A percentile compares a stretch with the other conserved stretches of the same genome.
These are phyloP conservation scores for Boletellus emodensis DNA, from an alignment of 768 basidiomycete genomes.

Conservation along the genomic window DNA sequence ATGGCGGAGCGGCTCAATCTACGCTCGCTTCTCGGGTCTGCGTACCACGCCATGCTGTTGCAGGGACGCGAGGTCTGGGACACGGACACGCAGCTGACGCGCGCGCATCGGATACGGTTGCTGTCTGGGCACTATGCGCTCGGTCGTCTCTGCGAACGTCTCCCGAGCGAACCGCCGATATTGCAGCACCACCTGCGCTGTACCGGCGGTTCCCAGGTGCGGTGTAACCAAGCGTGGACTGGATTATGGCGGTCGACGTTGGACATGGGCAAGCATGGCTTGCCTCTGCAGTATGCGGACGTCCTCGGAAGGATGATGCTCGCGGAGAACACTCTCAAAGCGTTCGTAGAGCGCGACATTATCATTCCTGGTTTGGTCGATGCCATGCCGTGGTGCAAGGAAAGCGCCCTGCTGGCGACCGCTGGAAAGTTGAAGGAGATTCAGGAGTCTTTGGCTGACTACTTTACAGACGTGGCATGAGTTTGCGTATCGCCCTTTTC, in stretches of 20 bases:
- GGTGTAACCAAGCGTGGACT: constrained; percentile 44
- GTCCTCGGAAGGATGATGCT: constrained; percentile 44
- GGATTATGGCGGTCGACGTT: constrained; percentile 43
- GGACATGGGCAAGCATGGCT: constrained; percentile 36
- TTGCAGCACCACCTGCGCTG: constrained; percentile 43
- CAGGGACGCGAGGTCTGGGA: constrained; percentile 50
- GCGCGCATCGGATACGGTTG: constrained; percentile 48
- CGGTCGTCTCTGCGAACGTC: constrained; percentile 40
- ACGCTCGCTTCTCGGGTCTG: constrained; percentile 43
- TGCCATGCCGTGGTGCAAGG: constrained; percentile 44
- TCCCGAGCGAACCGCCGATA: constrained; percentile 40
- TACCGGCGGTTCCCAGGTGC: constrained; percentile 33
- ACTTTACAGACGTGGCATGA: constrained; percentile 41
- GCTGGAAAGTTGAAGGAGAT: constrained; percentile 43
- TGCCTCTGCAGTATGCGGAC: constrained; percentile 43
- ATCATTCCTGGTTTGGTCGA: constrained; percentile 38
- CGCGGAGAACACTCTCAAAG: constrained; percentile 45
- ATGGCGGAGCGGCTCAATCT: constrained; percentile 48
- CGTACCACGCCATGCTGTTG: constrained; percentile 51
- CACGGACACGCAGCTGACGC: constrained; percentile 40
- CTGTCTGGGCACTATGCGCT: constrained; percentile 52
- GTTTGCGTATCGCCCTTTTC: too few species aligned
- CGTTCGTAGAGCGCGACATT: constrained; percentile 42
- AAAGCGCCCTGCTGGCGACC: constrained; percentile 40
- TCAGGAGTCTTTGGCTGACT: constrained; percentile 44